Base-by-base conservation (phyloP, 1,139 yeast species). In the Pichia sp. region DNA sequence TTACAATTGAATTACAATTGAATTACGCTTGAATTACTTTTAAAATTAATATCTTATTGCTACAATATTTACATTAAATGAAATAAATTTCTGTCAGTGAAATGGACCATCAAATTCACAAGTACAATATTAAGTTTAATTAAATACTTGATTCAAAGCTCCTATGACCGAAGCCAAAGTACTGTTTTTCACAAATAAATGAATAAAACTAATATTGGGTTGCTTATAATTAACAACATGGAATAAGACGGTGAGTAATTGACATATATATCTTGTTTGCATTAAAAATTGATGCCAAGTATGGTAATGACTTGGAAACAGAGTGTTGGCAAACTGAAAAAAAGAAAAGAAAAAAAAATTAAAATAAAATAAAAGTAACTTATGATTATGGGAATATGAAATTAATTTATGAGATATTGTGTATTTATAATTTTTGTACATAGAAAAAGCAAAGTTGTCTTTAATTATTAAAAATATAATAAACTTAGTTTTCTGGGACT, bases 221-320 rank as follows among this genome's bases (percentile, higher is more conserved):
- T 49, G 49, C 34, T 18, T 45, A 46, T 36, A 40, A 36, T 35
- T 43, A 42, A 43, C 49, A 43, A 45, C 41, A n/a, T 39, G 35
- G 48, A 45, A 34, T 47, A 51, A 44, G 55, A 74, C 68, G 90
- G 86, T 83, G 90, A 83, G 90, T 84, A 83, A 72, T 68, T 66
- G 75, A 81, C 86, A 60, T 58, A 53, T 77, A 65, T 56, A 73
- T 88, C 92, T 88, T 71, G 96, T 86, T 88, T 86, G 95, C 95
- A 72, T 87, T 86, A 80, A 86, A 50, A 88, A 88, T 87, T 85
- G 96, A 94, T 83, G 79, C 86, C 82, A 76, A 78, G 76, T 81
- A 84, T 73, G 65, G 81, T 63, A 47, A 65, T 59, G 70, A 79
- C 73, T 71, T 74, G 81, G 86, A 86, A 82, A 95, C 96, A 84